These are phyloP conservation scores for Pseudogymnoascus sp. DNA, from an alignment of 2,329 filamentous ascomycete species.

Conservation along the genomic window DNA sequence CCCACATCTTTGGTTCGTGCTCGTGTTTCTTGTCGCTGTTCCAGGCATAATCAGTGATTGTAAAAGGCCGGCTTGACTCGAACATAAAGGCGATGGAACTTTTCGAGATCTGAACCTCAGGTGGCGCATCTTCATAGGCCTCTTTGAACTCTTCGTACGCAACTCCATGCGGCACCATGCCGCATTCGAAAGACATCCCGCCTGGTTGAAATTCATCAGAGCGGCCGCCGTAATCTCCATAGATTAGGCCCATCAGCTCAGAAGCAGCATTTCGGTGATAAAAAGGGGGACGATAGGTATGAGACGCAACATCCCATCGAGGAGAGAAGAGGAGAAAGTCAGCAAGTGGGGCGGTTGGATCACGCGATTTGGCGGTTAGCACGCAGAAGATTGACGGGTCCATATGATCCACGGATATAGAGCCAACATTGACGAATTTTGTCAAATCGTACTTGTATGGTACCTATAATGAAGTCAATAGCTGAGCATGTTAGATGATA, in stretches of 20 bases:
- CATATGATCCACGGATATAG: slow-evolving; percentile 55
- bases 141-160: slow-evolving; percentile 41
- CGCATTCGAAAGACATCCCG: slow-evolving; percentile 35
- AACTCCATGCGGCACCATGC: slow-evolving; percentile 42
- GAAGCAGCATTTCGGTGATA: slow-evolving; percentile 48
- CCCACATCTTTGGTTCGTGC: slow-evolving; percentile 47
- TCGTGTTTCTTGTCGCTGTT: slow-evolving; percentile 34
- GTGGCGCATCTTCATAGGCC: slow-evolving; percentile 39
- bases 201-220: slow-evolving; percentile 39
- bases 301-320: slow-evolving; percentile 55
- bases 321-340: slow-evolving; percentile 65
- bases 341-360: slow-evolving; percentile 46
- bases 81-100: slow-evolving; percentile 46
- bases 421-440: slow-evolving; percentile 52
- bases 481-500: slow-evolving; percentile 27
- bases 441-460: slow-evolving; percentile 51
- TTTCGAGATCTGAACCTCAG: slow-evolving; percentile 39
- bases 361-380: slow-evolving; percentile 49
- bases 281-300: slow-evolving; percentile 51
- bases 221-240: slow-evolving; percentile 36
- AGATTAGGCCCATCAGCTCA: slow-evolving; percentile 39
- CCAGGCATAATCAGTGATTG: slow-evolving; percentile 49
- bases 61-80: slow-evolving; percentile 46
- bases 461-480: slow-evolving; percentile 28
- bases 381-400: slow-evolving; percentile 62